Evolutionary conservation across 1,284 basidiomycete genomes (phyloP), one percentile per base, ranked within the genome.

Genomic region (Cryptococcus sp.): DNA sequence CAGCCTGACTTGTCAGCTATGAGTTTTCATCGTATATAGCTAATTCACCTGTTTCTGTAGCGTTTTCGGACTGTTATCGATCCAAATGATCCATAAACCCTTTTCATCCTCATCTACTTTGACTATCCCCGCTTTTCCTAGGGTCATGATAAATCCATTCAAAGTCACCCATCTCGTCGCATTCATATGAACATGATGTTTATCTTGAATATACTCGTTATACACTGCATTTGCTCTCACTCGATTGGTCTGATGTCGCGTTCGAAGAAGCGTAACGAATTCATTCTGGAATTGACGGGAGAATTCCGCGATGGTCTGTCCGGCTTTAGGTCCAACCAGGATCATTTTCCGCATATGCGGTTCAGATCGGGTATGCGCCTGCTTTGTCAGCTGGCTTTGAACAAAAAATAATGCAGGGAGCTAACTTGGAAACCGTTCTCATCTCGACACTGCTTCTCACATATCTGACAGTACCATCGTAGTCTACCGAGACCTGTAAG

Each of bases 91-190:
- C 77, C 91, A 98, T 86, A 91, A 93, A 3, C 94, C 95, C 78
- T 97, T 93, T 78, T 98, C 95, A 49, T 91, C 96, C 78, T 98
- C 95, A 72, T 98, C 95, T 30, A 97, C 96, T 62, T 89, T 84
- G 3, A 87, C 90, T 49, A 97, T 81, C 38, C 96, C 95, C 5
- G 83, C 81, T 46, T 92, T 83, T 3, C 96, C 94, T 34, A 99
- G 82, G 67, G 94, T 85, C 76, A 95, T 93, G 67, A 86, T 82
- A 67, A 98, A 99, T 69, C 96, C 95, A 10, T 89, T 89, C 58
- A 98, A 82, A 8, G 95, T 96, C 31, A 96, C 90, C 94, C 96
- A 98, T 58, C 90, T 85, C 8, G 96, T 98, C 4, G 94, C 81
- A 77, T 99, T 99, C 96, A 99, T 98, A 79, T 99, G 96, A 31